phyloP scores from a whole-genome alignment of 1,139 yeast genomes.

The Kodamaea alishanica region DNA sequence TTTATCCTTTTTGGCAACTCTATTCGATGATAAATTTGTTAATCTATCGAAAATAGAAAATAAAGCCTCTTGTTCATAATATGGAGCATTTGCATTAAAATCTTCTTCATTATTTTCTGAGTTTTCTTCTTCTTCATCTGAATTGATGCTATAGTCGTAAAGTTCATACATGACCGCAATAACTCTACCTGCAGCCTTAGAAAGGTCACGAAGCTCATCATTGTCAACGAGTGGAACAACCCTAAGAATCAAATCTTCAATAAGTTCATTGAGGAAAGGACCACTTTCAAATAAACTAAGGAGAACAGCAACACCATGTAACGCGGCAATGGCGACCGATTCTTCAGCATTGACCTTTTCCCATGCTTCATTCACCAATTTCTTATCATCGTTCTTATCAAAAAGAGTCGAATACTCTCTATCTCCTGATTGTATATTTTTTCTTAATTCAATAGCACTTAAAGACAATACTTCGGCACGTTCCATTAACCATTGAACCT shows the following conservation, averaged over 20 bases:
- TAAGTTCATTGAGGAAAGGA: constrained; percentile 39
- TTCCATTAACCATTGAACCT: constrained; percentile 41
- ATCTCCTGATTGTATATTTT: constrained; percentile 38
- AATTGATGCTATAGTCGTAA: constrained; percentile 42
- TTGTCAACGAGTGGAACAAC: constrained; percentile 41
- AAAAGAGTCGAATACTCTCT: constrained; percentile 44
- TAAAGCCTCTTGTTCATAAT: constrained; percentile 55
- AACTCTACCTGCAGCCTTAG: constrained; percentile 57
- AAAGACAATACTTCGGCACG: constrained; percentile 42
- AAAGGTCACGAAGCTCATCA: constrained; percentile 38
- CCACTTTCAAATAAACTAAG: constrained; percentile 42
- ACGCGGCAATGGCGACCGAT: constrained; percentile 39
- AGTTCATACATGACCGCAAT: constrained; percentile 62
- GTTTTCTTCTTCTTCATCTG: constrained; percentile 18
- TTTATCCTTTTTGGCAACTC: constrained; percentile 59
- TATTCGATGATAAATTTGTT: constrained; percentile 52
- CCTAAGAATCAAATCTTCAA: constrained; percentile 37
- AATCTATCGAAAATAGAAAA: constrained; percentile 42
- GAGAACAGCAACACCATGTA: constrained; percentile 48
- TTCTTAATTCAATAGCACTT: constrained; percentile 33
- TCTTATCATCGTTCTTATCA: constrained; percentile 37
- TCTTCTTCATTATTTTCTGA: constrained; percentile 33
- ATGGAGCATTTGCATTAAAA: constrained; percentile 50
- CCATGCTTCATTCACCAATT: constrained; percentile 35
- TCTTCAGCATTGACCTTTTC: constrained; percentile 33